A percentile compares a stretch with the other conserved stretches of the same genome.
These are phyloP conservation scores for Pseudevernia furfuracea DNA, from an alignment of 495 filamentous ascomycete genomes.

Conservation along the genomic window DNA sequence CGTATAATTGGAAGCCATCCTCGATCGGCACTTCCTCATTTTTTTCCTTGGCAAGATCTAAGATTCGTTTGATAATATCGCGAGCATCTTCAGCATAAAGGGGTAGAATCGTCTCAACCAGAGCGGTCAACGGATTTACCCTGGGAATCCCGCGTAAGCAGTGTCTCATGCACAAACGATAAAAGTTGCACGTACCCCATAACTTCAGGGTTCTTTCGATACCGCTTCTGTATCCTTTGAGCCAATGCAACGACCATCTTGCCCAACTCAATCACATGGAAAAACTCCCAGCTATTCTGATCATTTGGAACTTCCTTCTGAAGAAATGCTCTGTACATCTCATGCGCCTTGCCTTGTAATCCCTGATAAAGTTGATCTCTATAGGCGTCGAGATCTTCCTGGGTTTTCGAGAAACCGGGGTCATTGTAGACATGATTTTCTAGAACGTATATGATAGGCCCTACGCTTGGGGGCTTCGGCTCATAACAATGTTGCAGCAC, in stretches of 20 bases:
- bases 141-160: slow-evolving; percentile 17
- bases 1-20: slow-evolving; percentile 92
- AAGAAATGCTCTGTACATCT: slow-evolving; percentile 65
- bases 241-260: slow-evolving; percentile 74
- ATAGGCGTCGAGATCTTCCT: slow-evolving; percentile 62
- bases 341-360: slow-evolving; percentile 61
- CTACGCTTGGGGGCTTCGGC: slow-evolving; percentile 65
- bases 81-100: slow-evolving; percentile 81
- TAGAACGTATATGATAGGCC: slow-evolving; percentile 73
- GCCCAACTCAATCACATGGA: slow-evolving; percentile 78
- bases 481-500: slow-evolving; percentile 83
- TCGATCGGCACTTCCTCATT: slow-evolving; percentile 73
- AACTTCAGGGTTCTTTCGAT: slow-evolving; percentile 76
- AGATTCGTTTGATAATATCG: slow-evolving; percentile 71
- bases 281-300: slow-evolving; percentile 74
- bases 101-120: slow-evolving; percentile 78
- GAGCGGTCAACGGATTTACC: slow-evolving; percentile 71
- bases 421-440: slow-evolving; percentile 77
- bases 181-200: slow-evolving; percentile 53
- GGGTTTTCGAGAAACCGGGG: slow-evolving; percentile 59
- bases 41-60: slow-evolving; percentile 57
- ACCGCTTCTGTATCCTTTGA: slow-evolving; percentile 84
- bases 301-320: slow-evolving; percentile 64
- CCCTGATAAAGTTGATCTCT: slow-evolving; percentile 61
- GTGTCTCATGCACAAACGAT: slow-evolving; percentile 5